Evolutionary conservation across 2,329 filamentous ascomycete species (phyloP).

Genomic region (Arthrobotrys iridis): DNA sequence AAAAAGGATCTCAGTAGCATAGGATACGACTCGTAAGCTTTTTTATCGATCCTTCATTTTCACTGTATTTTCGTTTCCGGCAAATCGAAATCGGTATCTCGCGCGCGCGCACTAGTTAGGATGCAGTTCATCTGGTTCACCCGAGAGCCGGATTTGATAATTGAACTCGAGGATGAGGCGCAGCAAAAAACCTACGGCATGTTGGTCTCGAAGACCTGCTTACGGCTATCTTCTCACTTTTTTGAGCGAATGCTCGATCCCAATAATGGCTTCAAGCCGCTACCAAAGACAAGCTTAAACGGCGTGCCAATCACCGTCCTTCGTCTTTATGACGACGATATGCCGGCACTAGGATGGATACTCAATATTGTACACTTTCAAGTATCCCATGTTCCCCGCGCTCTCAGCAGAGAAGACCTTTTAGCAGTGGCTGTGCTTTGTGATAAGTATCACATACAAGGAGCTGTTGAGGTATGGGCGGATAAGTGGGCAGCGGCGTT

Average conservation of each 20-base stretch:
- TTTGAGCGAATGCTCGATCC: conserved; percentile 36
- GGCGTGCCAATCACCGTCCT: conserved; percentile 17
- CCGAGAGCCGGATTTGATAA: conserved; percentile 30
- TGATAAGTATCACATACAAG: conserved; percentile 37
- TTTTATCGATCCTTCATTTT: no score
- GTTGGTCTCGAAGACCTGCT: neutral
- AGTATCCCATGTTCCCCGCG: neutral
- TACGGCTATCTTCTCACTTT: conserved; percentile 21
- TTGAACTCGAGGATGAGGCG: conserved; percentile 23
- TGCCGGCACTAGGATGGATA: conserved; percentile 27
- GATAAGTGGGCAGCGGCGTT: neutral
- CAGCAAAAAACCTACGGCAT: conserved; percentile 1
- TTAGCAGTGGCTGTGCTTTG: conserved; percentile 25
- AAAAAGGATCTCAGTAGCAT: no score
- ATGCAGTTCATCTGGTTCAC: conserved; percentile 51
- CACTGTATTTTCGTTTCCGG: neutral
- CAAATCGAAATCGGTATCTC: neutral
- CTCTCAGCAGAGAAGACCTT: conserved; percentile 19
- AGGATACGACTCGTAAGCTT: no score
- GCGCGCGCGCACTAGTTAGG: neutral
- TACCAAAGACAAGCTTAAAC: conserved; percentile 24
- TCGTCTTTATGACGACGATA: conserved; percentile 31
- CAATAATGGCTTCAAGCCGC: conserved; percentile 30
- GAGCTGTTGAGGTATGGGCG: conserved; percentile 16
- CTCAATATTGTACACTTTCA: conserved; percentile 41